Evolutionary conservation across 768 basidiomycete genomes (phyloP).

Genomic region (Termitomyces sp.): DNA sequence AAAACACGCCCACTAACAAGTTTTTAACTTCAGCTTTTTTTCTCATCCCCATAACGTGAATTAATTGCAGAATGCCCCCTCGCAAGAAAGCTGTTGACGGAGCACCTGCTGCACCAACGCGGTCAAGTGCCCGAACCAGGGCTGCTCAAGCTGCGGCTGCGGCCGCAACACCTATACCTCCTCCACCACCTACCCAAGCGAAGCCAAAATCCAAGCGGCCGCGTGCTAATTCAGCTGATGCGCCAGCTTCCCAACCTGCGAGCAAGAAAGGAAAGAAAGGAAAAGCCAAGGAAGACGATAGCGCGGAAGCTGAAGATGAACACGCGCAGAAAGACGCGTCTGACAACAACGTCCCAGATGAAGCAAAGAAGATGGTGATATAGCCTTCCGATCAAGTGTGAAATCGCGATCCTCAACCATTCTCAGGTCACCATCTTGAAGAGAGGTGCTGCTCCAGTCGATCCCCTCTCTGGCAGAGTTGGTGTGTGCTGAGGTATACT

Average conservation of each 20-base stretch:
- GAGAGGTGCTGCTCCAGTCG: constrained; percentile 52
- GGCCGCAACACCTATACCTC: constrained; percentile 17
- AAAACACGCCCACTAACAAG: constrained; percentile 8
- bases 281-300: constrained; percentile 16
- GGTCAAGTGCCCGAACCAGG: constrained; percentile 32
- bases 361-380: constrained; percentile 42
- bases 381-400: not conserved
- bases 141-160: constrained; percentile 17
- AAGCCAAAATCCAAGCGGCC: constrained; percentile 26
- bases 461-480: constrained; percentile 37
- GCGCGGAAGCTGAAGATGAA: constrained; percentile 7
- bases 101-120: constrained; percentile 24
- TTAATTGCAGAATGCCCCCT: constrained; percentile 31
- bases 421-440: constrained; percentile 36
- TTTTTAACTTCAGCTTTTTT: not conserved
- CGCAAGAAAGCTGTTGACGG: constrained; percentile 36
- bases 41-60: constrained; percentile 7
- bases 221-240: constrained; percentile 22
- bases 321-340: constrained; percentile 20
- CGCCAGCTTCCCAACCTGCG: constrained; percentile 19
- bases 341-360: constrained; percentile 14
- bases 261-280: constrained; percentile 26
- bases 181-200: constrained; percentile 17
- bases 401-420: constrained; percentile 3
- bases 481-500: constrained; percentile 28